Conservation (phyloP, 306 rosid genomes). For the Glycine soja region DNA sequence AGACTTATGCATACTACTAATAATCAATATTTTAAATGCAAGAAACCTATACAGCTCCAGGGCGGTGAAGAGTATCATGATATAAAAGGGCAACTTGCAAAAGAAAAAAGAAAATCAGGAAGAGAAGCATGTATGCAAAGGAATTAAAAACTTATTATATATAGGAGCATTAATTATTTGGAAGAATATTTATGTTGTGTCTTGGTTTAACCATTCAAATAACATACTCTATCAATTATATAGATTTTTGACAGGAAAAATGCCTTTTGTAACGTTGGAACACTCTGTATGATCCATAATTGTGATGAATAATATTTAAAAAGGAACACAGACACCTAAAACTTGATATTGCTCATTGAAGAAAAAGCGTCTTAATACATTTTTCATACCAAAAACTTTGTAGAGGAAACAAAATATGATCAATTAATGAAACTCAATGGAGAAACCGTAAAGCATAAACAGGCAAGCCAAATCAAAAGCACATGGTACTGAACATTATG, state of each 20-base stretch:
- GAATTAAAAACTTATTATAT: background rate
- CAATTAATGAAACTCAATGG: conserved; percentile 16
- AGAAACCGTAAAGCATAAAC: conserved; percentile 43
- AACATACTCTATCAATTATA: conserved; percentile 24
- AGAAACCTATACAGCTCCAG: background rate
- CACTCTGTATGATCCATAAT: conserved; percentile 44
- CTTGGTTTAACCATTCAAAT: conserved; percentile 27
- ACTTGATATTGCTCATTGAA: conserved; percentile 18
- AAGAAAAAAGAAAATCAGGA: background rate
- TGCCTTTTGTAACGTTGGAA: conserved; percentile 41
- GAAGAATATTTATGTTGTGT: conserved; percentile 29
- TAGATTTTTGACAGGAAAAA: conserved; percentile 35
- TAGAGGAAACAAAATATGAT: conserved; percentile 49
- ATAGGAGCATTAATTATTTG: conserved; percentile 1
- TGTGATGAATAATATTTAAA: conserved; percentile 16
- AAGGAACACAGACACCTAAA: conserved; percentile 19
- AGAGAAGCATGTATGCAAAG: background rate
- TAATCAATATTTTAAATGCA: conserved; percentile 5
- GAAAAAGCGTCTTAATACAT: conserved; percentile 45
- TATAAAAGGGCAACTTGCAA: conserved; percentile 5
- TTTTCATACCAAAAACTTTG: conserved; percentile 25
- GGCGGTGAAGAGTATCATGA: conserved; percentile 8
- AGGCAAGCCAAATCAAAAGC: conserved; percentile 45
- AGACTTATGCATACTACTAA: background rate
- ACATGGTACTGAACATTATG: conserved; percentile 49